phyloP scores from a whole-genome alignment of 441 rosid species.

The Populus trichocarpa region DNA sequence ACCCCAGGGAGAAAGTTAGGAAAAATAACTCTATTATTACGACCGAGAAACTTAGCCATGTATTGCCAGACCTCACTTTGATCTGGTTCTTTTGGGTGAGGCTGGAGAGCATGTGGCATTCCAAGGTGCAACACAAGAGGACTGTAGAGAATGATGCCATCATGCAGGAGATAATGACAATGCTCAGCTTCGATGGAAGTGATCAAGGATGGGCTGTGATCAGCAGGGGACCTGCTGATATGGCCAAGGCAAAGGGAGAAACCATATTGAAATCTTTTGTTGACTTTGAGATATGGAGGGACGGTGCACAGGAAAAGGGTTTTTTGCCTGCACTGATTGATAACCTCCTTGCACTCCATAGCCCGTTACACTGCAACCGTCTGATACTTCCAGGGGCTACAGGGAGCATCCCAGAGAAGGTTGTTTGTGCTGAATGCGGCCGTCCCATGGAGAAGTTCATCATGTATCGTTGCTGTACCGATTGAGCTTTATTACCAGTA shows the following conservation, averaged over 20 bases:
- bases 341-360: slow-evolving; percentile 38
- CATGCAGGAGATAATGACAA: slow-evolving; percentile 52
- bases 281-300: slow-evolving; percentile 42
- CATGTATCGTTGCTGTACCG: slow-evolving; percentile 64
- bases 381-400: slow-evolving; percentile 50
- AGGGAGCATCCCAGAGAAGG: slow-evolving; percentile 48
- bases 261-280: slow-evolving; percentile 35
- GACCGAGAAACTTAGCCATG: slow-evolving; percentile 44
- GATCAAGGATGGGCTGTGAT: slow-evolving; percentile 73
- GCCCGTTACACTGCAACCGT: slow-evolving; percentile 62
- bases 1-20: slow-evolving; percentile 51
- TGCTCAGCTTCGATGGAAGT: slow-evolving; percentile 66
- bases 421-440: slow-evolving; percentile 61
- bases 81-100: slow-evolving; percentile 81
- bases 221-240: slow-evolving; percentile 34
- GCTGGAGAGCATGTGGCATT: slow-evolving; percentile 79
- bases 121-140: slow-evolving; percentile 47
- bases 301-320: slow-evolving; percentile 30
- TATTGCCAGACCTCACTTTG: slow-evolving; percentile 36
- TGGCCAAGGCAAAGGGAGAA: slow-evolving; percentile 51
- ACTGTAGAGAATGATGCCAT: slow-evolving; percentile 43
- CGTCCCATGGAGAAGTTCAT: slow-evolving; percentile 61
- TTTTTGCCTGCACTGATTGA: slow-evolving; percentile 47
- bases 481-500: slow-evolving; percentile 16
- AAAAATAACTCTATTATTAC: slow-evolving; percentile 35